Conservation (phyloP, 2,329 filamentous ascomycete species). For the Chrysoporthe deuterocubensis region DNA sequence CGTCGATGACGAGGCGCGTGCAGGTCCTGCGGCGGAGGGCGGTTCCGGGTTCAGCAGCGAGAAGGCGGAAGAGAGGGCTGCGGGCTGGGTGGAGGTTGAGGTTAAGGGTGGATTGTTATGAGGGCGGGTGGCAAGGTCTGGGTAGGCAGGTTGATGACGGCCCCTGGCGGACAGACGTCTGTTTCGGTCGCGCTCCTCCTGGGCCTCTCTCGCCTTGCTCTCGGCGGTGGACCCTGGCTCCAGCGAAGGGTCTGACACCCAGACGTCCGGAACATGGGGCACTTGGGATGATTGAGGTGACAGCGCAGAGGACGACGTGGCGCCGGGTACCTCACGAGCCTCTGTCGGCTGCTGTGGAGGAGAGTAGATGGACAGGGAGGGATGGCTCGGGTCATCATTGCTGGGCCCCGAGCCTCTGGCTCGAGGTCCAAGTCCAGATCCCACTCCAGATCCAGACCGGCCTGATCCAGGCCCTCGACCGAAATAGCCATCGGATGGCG, state of each 20-base stretch:
- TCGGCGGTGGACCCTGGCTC: slow-evolving; percentile 39
- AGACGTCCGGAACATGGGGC: slow-evolving; percentile 52
- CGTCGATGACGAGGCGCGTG: background rate
- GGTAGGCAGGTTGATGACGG: slow-evolving; percentile 13
- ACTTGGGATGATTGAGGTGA: slow-evolving; percentile 39
- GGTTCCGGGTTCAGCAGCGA: slow-evolving; percentile 9
- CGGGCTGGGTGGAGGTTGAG: background rate
- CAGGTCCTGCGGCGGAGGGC: background rate
- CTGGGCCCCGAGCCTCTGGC: background rate
- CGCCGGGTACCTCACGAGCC: slow-evolving; percentile 8
- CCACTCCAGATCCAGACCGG: background rate
- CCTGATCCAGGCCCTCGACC: slow-evolving; percentile 33
- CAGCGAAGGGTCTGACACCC: slow-evolving; percentile 54
- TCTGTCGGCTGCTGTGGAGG: background rate
- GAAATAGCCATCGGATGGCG: slow-evolving; percentile 59
- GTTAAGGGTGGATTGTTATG: background rate
- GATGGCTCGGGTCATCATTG: slow-evolving; percentile 31
- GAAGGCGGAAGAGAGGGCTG: slow-evolving; percentile 1
- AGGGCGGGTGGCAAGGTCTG: background rate
- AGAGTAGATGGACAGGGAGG: slow-evolving; percentile 19
- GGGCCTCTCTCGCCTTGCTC: slow-evolving; percentile 51
- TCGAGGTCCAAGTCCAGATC: background rate
- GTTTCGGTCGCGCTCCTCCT: slow-evolving; percentile 42
- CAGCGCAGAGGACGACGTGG: slow-evolving; percentile 17
- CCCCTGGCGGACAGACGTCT: background rate